A percentile compares a stretch with the other conserved stretches of the same genome.
Evolutionary conservation across 129 eudicot genomes (phyloP).

Genomic region (Artemisia tridentata): DNA sequence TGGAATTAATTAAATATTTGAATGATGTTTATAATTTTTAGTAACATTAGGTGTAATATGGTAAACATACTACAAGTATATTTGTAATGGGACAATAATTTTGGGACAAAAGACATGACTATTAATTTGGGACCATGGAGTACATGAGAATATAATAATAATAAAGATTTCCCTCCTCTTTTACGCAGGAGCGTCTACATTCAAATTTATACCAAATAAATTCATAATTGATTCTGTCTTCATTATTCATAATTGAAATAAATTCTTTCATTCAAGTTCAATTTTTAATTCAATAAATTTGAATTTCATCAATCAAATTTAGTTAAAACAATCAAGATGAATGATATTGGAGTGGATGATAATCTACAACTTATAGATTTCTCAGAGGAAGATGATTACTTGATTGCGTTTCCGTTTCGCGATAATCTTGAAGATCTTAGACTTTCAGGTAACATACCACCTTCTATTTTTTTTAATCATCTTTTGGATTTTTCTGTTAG

Average conservation of each 20-base stretch:
- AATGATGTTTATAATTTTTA: no score
- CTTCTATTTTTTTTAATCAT: not conserved
- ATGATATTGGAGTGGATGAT: slow-evolving; percentile 34
- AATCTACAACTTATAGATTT: slow-evolving; percentile 46
- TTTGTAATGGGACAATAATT: no score
- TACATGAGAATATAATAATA: no score
- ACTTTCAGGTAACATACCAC: slow-evolving; percentile 40
- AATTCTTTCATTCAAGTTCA: slow-evolving; percentile 16
- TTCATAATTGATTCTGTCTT: slow-evolving; percentile 10
- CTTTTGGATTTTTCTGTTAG: not conserved
- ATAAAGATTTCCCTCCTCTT: no score
- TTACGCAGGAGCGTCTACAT: no score
- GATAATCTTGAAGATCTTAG: slow-evolving; percentile 53
- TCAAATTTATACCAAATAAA: slow-evolving; percentile 3
- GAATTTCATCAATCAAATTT: slow-evolving; percentile 10
- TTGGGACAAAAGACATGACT: no score
- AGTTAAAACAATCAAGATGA: slow-evolving; percentile 5
- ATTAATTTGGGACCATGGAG: no score
- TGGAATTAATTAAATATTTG: no score
- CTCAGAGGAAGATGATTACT: slow-evolving; percentile 59
- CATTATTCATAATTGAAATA: not conserved
- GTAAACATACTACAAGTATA: no score
- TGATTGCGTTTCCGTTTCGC: slow-evolving; percentile 46
- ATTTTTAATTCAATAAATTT: slow-evolving; percentile 11
- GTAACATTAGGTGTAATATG: no score